These are phyloP conservation scores for Acacia concinna DNA, from an alignment of 331 rosid species.

Conservation along the genomic window DNA sequence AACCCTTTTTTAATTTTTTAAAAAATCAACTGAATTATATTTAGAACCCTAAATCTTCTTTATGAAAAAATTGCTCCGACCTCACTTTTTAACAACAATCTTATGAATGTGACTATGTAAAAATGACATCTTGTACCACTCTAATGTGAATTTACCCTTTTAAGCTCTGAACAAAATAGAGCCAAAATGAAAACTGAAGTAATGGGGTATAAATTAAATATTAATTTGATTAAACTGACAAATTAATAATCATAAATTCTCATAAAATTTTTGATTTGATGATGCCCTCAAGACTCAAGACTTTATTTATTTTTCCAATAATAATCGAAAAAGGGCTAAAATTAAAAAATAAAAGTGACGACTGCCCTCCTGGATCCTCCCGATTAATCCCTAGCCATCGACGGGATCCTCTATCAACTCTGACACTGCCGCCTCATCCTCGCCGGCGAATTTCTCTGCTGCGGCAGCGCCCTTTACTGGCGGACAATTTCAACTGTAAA, in stretches of 20 bases:
- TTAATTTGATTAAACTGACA: too few species aligned
- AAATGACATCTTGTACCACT: too few species aligned
- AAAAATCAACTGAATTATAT: too few species aligned
- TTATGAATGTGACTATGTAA: too few species aligned
- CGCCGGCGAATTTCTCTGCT: slow-evolving; percentile 23
- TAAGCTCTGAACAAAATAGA: too few species aligned
- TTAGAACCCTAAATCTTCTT: too few species aligned
- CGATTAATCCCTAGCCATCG: slow-evolving; percentile 51
- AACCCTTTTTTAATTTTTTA: too few species aligned
- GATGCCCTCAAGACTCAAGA: background rate
- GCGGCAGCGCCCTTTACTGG: background rate
- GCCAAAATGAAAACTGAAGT: too few species aligned
- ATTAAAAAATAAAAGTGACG: background rate
- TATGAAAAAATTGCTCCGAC: too few species aligned
- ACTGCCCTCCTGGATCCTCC: slow-evolving; percentile 15
- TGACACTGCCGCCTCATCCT: slow-evolving; percentile 40
- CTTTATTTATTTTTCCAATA: background rate
- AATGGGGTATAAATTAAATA: too few species aligned
- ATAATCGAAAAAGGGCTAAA: background rate
- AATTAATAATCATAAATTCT: background rate
- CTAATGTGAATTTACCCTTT: too few species aligned
- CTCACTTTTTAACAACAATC: too few species aligned
- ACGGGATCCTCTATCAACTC: slow-evolving; percentile 37
- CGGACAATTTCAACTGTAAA: background rate
- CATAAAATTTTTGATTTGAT: background rate